Conservation (phyloP, 148 eudicot genomes). For the Rhododendron williamsianum region DNA sequence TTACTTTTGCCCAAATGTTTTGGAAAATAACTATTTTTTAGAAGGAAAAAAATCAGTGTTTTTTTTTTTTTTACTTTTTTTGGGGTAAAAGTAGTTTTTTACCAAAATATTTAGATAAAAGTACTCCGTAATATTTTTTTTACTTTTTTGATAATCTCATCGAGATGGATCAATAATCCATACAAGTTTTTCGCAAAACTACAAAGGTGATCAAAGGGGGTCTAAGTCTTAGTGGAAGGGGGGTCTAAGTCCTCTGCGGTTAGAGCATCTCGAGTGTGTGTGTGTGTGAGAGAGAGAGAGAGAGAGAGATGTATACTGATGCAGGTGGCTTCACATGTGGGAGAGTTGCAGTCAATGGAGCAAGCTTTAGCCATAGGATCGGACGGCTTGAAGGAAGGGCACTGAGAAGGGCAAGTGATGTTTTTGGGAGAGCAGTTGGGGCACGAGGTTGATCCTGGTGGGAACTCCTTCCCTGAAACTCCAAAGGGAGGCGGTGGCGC, state of each 20-base stretch:
- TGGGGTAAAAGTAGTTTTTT: no score
- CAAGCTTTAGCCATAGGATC: slow-evolving; percentile 16
- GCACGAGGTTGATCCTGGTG: not conserved
- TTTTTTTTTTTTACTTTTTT: no score
- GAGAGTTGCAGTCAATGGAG: slow-evolving; percentile 17
- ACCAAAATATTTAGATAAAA: no score
- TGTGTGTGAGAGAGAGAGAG: not conserved
- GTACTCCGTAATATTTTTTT: no score
- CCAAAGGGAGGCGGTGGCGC: not conserved
- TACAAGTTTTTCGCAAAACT: no score
- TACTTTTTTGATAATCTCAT: no score
- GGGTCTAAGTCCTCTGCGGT: not conserved
- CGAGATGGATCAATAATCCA: no score
- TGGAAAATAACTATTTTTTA: no score
- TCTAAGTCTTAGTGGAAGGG: no score
- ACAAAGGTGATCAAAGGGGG: no score
- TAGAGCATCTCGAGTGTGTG: not conserved
- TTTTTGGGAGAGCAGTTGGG: not conserved
- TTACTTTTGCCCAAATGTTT: no score
- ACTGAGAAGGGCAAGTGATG: slow-evolving; percentile 11
- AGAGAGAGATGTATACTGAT: slow-evolving; percentile 5
- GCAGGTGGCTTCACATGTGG: slow-evolving; percentile 20
- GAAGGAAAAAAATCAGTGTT: no score
- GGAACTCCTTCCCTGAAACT: slow-evolving; percentile 8
- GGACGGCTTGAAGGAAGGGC: slow-evolving; percentile 12